phyloP scores from a whole-genome alignment of 1,139 yeast species.

The Debaryomyces udenii region DNA sequence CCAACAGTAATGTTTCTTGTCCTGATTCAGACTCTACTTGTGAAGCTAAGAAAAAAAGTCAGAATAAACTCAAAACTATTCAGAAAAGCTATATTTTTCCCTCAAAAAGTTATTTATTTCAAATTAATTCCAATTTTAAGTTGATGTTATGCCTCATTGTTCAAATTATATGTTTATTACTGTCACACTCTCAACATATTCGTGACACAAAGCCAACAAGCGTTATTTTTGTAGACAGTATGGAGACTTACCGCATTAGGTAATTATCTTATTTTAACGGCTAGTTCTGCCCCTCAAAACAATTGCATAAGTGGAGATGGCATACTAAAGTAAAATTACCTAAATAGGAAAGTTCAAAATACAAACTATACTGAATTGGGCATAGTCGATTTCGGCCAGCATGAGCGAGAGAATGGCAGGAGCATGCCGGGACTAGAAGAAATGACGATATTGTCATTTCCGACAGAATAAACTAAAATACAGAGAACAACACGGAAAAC shows the following conservation, averaged over 20 bases:
- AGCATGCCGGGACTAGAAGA: no score
- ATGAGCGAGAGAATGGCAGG: no score
- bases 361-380: not conserved
- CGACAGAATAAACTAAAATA: no score
- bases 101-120: no score
- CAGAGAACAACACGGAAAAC: no score
- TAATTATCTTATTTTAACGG: conserved; percentile 1
- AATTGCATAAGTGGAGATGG: conserved; percentile 6
- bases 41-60: conserved; percentile 1
- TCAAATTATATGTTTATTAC: conserved; percentile 8
- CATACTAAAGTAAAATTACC: not conserved
- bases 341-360: conserved; percentile 1
- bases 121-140: not conserved
- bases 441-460: no score
- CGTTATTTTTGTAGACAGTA: conserved; percentile 2
- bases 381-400: no score
- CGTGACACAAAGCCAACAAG: conserved; percentile 5
- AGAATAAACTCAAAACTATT: not conserved
- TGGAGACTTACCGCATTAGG: conserved; percentile 4
- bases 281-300: conserved; percentile 8
- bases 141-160: conserved; percentile 8
- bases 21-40: not conserved
- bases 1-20: no score
- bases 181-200: not conserved
- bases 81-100: not conserved